These are phyloP conservation scores for Glycyrrhiza uralensis DNA, from an alignment of 306 rosid species.

Conservation along the genomic window DNA sequence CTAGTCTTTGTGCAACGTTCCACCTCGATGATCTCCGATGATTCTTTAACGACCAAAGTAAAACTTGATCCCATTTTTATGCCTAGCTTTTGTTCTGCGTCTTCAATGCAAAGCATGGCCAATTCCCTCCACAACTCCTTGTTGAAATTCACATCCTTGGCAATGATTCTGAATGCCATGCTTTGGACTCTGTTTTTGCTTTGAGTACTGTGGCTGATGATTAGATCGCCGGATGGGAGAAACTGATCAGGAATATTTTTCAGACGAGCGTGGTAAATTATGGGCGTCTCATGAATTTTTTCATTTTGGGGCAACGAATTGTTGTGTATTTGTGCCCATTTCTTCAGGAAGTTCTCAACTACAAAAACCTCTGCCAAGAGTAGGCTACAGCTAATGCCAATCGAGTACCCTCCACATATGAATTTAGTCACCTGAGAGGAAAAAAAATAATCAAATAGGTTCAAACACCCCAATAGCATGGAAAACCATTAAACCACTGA, in stretches of 20 bases:
- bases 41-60: slow-evolving; percentile 28
- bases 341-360: slow-evolving; percentile 41
- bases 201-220: slow-evolving; percentile 18
- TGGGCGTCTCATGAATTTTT: slow-evolving; percentile 24
- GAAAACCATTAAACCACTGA: too few species aligned
- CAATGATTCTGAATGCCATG: slow-evolving; percentile 32
- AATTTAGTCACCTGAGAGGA: slow-evolving; percentile 51
- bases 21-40: slow-evolving; percentile 9
- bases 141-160: neutral
- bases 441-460: neutral
- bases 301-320: neutral
- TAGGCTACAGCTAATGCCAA: slow-evolving; percentile 69
- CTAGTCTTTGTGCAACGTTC: slow-evolving; percentile 22
- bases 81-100: slow-evolving; percentile 31
- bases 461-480: neutral
- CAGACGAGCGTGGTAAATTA: slow-evolving; percentile 23
- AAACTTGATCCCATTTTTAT: slow-evolving; percentile 21
- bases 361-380: slow-evolving; percentile 47
- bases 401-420: slow-evolving; percentile 52
- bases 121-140: neutral
- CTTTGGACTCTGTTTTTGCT: slow-evolving; percentile 27
- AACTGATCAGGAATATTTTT: neutral
- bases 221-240: slow-evolving; percentile 3
- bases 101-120: slow-evolving; percentile 44
- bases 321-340: slow-evolving; percentile 56